A percentile compares a stretch with the other conserved stretches of the same genome.
phyloP scores from a whole-genome alignment of 225 moss, liverwort and hornwort genomes.

The Antitrichia curtipendula region DNA sequence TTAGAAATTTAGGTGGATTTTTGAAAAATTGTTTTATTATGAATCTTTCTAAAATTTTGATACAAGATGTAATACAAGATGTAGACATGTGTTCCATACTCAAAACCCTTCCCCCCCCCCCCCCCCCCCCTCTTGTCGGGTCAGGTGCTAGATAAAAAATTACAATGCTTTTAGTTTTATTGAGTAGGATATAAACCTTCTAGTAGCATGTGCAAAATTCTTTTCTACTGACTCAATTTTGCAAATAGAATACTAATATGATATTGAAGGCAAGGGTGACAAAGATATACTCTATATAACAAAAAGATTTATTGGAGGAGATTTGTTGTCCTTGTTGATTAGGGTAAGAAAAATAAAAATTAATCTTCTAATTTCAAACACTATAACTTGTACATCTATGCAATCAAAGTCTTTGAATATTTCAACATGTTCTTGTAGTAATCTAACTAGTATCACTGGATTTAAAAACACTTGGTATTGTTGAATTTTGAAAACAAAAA shows the following conservation, averaged over 20 bases:
- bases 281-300: not conserved
- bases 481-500: not conserved
- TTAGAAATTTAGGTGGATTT: fast-evolving
- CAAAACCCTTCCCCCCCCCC: fast-evolving
- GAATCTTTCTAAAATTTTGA: not conserved
- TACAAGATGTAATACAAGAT: too few relatives aligned
- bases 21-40: fast-evolving
- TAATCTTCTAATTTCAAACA: not conserved
- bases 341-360: not conserved
- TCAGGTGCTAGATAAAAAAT: fast-evolving
- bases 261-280: not conserved
- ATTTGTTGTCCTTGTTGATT: not conserved
- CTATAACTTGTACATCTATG: fast-evolving
- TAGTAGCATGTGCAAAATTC: fast-evolving
- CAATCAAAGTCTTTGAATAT: not conserved
- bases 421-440: not conserved
- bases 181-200: fast-evolving
- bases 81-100: not conserved
- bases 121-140: too few relatives aligned
- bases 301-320: not conserved
- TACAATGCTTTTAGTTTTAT: not conserved
- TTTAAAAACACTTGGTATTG: too few relatives aligned
- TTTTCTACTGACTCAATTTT: not conserved
- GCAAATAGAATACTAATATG: not conserved
- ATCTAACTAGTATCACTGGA: not conserved